Evolutionary conservation across 1,284 basidiomycete genomes (phyloP).

Genomic region (Leccinum ponderosum): DNA sequence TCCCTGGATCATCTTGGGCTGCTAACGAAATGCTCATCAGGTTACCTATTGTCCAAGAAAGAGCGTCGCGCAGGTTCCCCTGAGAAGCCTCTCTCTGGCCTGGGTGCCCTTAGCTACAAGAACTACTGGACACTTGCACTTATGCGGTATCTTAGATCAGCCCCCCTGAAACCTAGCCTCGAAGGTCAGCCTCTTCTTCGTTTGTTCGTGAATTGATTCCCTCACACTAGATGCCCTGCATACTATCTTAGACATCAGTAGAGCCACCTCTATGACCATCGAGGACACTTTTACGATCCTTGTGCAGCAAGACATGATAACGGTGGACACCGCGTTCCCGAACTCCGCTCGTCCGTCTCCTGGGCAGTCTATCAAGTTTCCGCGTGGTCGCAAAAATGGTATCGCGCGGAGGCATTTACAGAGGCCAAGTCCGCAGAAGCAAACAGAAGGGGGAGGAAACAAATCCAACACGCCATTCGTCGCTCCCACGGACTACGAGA

Average conservation of each 20-base stretch:
- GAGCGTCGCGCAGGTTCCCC: conserved; percentile 88
- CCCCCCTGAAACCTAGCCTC: conserved; percentile 61
- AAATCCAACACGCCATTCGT: conserved; percentile 52
- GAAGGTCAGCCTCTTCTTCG: conserved; percentile 60
- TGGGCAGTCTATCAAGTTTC: conserved; percentile 71
- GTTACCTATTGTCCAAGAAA: conserved; percentile 95
- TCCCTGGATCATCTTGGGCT: conserved; percentile 18
- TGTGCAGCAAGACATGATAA: conserved; percentile 79
- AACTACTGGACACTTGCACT: conserved; percentile 96
- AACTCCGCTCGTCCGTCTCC: conserved; percentile 62
- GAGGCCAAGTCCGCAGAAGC: conserved; percentile 53
- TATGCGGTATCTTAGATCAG: conserved; percentile 75
- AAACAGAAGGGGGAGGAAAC: conserved; percentile 46
- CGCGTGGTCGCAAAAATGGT: conserved; percentile 69
- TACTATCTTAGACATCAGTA: conserved; percentile 72
- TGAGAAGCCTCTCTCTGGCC: conserved; percentile 88
- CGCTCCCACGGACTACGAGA: conserved; percentile 74
- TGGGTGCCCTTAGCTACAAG: conserved; percentile 90
- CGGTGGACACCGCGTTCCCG: conserved; percentile 49
- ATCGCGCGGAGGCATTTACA: conserved; percentile 62
- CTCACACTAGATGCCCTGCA: conserved; percentile 19
- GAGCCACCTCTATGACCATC: conserved; percentile 86
- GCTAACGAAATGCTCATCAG: conserved; percentile 42
- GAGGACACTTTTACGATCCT: conserved; percentile 87
- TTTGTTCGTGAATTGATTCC: conserved; percentile 12